Evolutionary conservation across 257 asterid species (phyloP), one percentile per base, ranked within the genome.

Genomic region (Solanum rostratum): DNA sequence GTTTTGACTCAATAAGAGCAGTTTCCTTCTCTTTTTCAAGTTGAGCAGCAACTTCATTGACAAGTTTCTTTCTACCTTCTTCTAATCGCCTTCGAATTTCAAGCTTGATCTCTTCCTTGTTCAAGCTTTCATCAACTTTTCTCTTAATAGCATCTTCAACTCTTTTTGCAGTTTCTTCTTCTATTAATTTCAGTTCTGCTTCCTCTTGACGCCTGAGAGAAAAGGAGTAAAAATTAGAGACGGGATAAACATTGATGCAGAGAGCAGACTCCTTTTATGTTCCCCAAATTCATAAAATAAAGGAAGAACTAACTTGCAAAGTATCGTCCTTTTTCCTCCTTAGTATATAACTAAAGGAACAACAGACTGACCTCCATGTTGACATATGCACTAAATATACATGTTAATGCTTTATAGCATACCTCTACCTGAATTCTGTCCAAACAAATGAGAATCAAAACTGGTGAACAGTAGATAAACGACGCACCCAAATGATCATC

Each of bases 351-450:
- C 95, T 87, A 89, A 88, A 90, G 84, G 86, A 91, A 94, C 71
- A 92, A 92, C 92, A 91, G 78, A 96, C 97, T 94, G 91, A 97
- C 97, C 98, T 95, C 92, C 97, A 87, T 89, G 94, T 88, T 87
- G 93, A 91, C 89, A 91, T 89, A 91, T 90, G 94, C 91, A 89
- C 87, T 89, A 93, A 93, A 91, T 83, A 93, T 80, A 86, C 90
- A 92, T 89, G 97, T 91, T 90, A 89, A 92, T 86, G 93, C 96
- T 90, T 94, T 92, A 92, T 66, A 90, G 98, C 99, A 93, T 91
- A 92, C 96, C 98, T 93, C 96, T 95, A 96, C 91, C 95, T 84
- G 97, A 93, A 87, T 92, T 97, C 95, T 90, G 98, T 91, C 95
- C 97, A 96, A 93, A 92, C 93, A 88, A 89, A 91, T 90, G 96